Evolutionary conservation across 1,284 basidiomycete species (phyloP).

Genomic region (Trichosporon sp.): DNA sequence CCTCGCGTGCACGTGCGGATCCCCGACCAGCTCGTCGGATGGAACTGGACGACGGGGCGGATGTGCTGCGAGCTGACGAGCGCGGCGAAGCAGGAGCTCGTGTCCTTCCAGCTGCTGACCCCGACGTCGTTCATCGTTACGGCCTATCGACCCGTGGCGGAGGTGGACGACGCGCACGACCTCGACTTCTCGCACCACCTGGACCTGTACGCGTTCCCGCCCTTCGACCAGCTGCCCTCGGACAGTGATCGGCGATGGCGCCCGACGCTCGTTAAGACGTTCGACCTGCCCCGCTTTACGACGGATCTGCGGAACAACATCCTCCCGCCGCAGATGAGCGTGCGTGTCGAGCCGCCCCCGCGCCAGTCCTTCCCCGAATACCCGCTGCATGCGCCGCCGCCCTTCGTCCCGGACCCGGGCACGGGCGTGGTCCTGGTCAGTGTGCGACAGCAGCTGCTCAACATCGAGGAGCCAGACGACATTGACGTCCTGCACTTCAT

Average conservation of each 20-base stretch:
- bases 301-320: constrained; percentile 36
- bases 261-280: constrained; percentile 42
- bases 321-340: constrained; percentile 42
- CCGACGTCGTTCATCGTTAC: constrained; percentile 50
- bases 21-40: constrained; percentile 44
- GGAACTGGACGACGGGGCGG: constrained; percentile 55
- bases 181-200: constrained; percentile 47
- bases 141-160: constrained; percentile 37
- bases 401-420: constrained; percentile 48
- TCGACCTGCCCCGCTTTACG: constrained; percentile 47
- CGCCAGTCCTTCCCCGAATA: constrained; percentile 45
- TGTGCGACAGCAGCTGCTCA: constrained; percentile 39
- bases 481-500: constrained; percentile 28
- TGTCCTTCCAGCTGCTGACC: constrained; percentile 47
- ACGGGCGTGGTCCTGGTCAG: constrained; percentile 50
- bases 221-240: constrained; percentile 26
- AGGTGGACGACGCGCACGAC: constrained; percentile 38
- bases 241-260: constrained; percentile 32
- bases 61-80: constrained; percentile 37
- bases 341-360: constrained; percentile 55
- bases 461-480: constrained; percentile 36
- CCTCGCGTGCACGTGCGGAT: background rate
- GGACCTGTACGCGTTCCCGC: constrained; percentile 37
- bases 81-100: constrained; percentile 38
- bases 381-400: constrained; percentile 38